These are phyloP conservation scores for Metrosideros polymorpha DNA, from an alignment of 441 rosid species.

Conservation along the genomic window DNA sequence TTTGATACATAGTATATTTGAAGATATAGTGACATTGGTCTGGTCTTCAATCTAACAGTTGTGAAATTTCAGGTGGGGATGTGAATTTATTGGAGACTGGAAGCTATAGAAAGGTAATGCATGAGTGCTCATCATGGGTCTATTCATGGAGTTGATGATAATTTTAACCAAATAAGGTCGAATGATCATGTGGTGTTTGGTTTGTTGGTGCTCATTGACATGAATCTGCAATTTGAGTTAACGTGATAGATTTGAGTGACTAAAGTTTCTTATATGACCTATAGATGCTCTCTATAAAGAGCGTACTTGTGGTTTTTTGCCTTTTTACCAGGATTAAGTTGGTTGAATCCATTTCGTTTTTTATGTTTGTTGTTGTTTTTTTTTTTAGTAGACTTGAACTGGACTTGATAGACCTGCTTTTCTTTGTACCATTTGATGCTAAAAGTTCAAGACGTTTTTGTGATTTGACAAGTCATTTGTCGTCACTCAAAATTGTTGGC, in stretches of 20 bases:
- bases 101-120: conserved; percentile 31
- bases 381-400: background rate
- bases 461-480: background rate
- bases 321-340: background rate
- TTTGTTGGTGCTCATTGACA: background rate
- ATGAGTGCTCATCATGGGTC: background rate
- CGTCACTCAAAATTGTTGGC: background rate
- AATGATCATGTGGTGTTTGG: background rate
- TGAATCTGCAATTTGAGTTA: background rate
- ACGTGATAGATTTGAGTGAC: background rate
- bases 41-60: background rate
- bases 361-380: background rate
- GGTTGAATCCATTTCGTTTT: background rate
- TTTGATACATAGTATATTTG: background rate
- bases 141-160: background rate
- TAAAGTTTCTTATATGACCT: background rate
- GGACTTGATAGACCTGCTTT: background rate
- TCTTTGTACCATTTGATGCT: background rate
- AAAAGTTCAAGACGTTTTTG: background rate
- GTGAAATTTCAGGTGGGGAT: conserved; percentile 18
- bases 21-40: background rate
- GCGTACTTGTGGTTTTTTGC: background rate
- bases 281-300: background rate
- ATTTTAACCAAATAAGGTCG: background rate
- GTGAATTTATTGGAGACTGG: conserved; percentile 18